Percentiles rank a stretch among this genome's conserved stretches.
phyloP scores from a whole-genome alignment of 768 basidiomycete species.

The Cubamyces lactineus region DNA sequence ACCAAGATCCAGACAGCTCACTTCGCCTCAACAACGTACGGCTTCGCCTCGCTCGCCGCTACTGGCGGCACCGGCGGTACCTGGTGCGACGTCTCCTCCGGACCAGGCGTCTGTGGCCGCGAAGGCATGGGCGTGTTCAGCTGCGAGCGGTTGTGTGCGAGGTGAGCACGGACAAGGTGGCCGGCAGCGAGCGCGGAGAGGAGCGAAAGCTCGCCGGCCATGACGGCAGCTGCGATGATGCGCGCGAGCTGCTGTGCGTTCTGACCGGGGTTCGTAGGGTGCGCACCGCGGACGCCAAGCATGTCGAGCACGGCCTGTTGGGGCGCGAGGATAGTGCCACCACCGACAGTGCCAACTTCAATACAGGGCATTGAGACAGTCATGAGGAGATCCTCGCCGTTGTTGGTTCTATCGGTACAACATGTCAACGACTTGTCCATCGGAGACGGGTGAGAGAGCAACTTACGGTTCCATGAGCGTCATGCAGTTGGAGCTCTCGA shows the following conservation, averaged over 20 bases:
- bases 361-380: slow-evolving; percentile 98
- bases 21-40: slow-evolving; percentile 20
- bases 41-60: background rate
- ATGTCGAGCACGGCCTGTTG: slow-evolving; percentile 91
- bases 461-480: slow-evolving; percentile 98
- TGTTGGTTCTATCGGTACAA: slow-evolving; percentile 65
- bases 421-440: slow-evolving; percentile 1
- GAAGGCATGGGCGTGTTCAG: slow-evolving; percentile 72
- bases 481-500: slow-evolving; percentile 98
- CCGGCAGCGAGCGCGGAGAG: slow-evolving; percentile 93
- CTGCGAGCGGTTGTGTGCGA: slow-evolving; percentile 88
- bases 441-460: background rate
- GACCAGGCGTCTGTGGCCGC: slow-evolving; percentile 62
- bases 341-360: slow-evolving; percentile 97
- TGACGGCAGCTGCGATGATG: slow-evolving; percentile 89
- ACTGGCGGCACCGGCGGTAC: slow-evolving; percentile 1
- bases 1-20: background rate
- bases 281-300: slow-evolving; percentile 91
- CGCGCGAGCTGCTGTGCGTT: slow-evolving; percentile 91
- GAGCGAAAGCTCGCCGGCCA: slow-evolving; percentile 95
- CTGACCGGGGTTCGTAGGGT: slow-evolving; percentile 81
- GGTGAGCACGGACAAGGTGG: slow-evolving; percentile 90
- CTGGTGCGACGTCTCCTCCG: slow-evolving; percentile 15
- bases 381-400: slow-evolving; percentile 88
- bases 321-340: slow-evolving; percentile 90